A percentile compares a stretch with the other conserved stretches of the same genome.
These are phyloP conservation scores for Epichloe hybrida DNA, from an alignment of 2,329 filamentous ascomycete species.

Conservation along the genomic window DNA sequence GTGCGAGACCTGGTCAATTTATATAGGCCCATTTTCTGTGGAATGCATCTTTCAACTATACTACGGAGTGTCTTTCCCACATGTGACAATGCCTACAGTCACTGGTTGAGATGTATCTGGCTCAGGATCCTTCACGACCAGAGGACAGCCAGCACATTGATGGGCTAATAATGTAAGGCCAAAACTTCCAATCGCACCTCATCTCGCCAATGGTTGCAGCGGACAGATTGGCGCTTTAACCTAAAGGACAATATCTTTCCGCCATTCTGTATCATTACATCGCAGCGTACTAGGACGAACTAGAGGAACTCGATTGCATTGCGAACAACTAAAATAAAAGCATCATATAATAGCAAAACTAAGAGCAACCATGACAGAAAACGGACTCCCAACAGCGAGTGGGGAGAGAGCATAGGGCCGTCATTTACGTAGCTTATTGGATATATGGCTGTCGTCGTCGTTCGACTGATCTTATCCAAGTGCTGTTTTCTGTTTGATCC, in stretches of 20 bases:
- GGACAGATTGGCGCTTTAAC: not conserved
- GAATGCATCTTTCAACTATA: too few relatives aligned
- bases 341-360: not conserved
- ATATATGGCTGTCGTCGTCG: not conserved
- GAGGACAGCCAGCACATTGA: too few relatives aligned
- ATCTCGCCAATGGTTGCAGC: too few relatives aligned
- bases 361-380: not conserved
- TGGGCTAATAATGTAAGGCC: too few relatives aligned
- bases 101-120: too few relatives aligned
- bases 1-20: too few relatives aligned
- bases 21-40: too few relatives aligned
- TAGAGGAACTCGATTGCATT: not conserved
- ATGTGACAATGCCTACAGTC: too few relatives aligned
- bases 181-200: too few relatives aligned
- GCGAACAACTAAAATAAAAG: constrained; percentile 4
- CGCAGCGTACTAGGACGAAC: not conserved
- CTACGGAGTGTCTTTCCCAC: too few relatives aligned
- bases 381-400: not conserved
- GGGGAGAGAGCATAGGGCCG: not conserved
- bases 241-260: not conserved
- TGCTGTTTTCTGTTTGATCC: not conserved
- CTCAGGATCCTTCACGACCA: too few relatives aligned
- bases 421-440: not conserved
- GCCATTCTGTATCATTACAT: not conserved
- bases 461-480: not conserved